A percentile compares a stretch with the other conserved stretches of the same genome.
These are phyloP conservation scores for Hippophae gyantsensis DNA, from an alignment of 306 rosid species.

Conservation along the genomic window DNA sequence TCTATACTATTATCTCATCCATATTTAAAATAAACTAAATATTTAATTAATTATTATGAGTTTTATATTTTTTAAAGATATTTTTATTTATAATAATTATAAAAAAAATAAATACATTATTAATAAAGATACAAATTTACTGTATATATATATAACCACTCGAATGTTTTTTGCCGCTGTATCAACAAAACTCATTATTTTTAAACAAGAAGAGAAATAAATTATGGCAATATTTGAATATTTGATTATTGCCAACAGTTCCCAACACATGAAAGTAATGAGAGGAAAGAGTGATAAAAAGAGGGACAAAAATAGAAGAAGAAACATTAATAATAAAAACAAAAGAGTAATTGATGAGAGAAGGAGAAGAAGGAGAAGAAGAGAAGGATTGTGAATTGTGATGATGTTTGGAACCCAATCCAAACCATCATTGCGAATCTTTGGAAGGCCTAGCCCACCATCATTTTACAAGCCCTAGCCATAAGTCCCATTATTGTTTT, in stretches of 20 bases:
- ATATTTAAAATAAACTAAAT: too few relatives aligned
- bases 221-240: slow-evolving; percentile 1
- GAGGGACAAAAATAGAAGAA: slow-evolving; percentile 28
- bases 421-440: slow-evolving; percentile 99
- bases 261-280: slow-evolving; percentile 42
- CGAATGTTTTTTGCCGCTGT: not conserved
- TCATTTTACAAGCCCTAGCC: slow-evolving; percentile 82
- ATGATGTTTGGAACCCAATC: slow-evolving; percentile 86
- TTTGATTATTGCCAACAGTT: slow-evolving; percentile 34
- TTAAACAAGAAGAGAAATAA: slow-evolving; percentile 18
- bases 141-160: too few relatives aligned
- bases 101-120: too few relatives aligned
- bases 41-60: too few relatives aligned
- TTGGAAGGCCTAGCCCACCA: slow-evolving; percentile 98
- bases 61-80: too few relatives aligned
- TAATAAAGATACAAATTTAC: too few relatives aligned
- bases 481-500: slow-evolving; percentile 59
- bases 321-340: slow-evolving; percentile 32
- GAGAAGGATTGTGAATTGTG: slow-evolving; percentile 29
- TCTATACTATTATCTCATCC: too few relatives aligned
- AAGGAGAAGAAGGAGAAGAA: not conserved
- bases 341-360: slow-evolving; percentile 17
- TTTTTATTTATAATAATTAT: too few relatives aligned
- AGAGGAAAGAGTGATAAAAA: slow-evolving; percentile 15
- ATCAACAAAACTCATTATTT: slow-evolving; percentile 20